A percentile compares a stretch with the other conserved stretches of the same genome.
These are phyloP conservation scores for Aspergillus sojae DNA, from an alignment of 2,329 filamentous ascomycete genomes.

Conservation along the genomic window DNA sequence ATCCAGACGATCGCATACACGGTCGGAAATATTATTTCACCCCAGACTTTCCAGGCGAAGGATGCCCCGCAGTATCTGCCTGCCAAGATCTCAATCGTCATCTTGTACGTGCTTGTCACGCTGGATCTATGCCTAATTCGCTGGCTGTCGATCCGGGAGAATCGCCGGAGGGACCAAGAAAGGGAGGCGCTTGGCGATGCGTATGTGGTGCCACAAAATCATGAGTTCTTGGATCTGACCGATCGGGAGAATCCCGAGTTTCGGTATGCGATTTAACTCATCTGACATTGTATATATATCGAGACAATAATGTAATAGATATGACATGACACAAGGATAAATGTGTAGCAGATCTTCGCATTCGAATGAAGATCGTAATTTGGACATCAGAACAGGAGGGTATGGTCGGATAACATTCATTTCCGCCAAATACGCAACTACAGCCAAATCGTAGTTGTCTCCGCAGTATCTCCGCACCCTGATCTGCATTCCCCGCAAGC, in stretches of 20 bases:
- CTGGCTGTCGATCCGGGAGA: conserved; percentile 31
- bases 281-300: neutral
- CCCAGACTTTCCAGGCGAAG: conserved; percentile 45
- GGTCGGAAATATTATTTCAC: conserved; percentile 47
- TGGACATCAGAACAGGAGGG: too few relatives aligned
- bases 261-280: conserved; percentile 24
- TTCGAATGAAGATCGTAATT: neutral
- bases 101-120: conserved; percentile 31
- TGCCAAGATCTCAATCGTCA: conserved; percentile 32
- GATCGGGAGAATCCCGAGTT: conserved; percentile 31
- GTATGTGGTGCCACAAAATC: conserved; percentile 33
- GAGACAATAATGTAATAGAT: neutral
- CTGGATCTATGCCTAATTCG: conserved; percentile 35
- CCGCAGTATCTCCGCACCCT: neutral
- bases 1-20: conserved; percentile 41
- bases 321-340: neutral
- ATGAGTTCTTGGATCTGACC: conserved; percentile 34
- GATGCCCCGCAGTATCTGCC: conserved; percentile 35
- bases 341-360: neutral
- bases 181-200: conserved; percentile 26
- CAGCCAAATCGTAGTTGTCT: neutral
- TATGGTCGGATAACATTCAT: neutral
- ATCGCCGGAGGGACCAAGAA: conserved; percentile 30
- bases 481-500: neutral
- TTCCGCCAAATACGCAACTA: neutral